phyloP scores from a whole-genome alignment of 257 asterid species.

The Schizonepeta tenuifolia region DNA sequence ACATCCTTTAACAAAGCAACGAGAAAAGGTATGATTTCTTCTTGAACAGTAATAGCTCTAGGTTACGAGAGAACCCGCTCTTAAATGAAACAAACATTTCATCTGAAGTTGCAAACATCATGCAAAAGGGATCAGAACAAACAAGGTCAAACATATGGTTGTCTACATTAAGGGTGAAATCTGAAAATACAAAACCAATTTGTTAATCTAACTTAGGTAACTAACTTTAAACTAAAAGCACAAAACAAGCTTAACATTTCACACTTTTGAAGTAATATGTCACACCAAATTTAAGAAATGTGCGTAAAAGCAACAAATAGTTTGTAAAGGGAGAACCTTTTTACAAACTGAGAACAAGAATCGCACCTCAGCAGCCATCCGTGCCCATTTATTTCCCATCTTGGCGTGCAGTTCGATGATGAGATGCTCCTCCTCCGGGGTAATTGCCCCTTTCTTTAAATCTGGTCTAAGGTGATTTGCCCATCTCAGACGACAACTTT shows the following conservation, averaged over 20 bases:
- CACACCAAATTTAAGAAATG: neutral
- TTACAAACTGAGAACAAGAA: slow-evolving; percentile 24
- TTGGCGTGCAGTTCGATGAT: slow-evolving; percentile 74
- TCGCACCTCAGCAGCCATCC: slow-evolving; percentile 87
- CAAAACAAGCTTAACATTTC: slow-evolving; percentile 1
- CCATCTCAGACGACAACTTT: slow-evolving; percentile 92
- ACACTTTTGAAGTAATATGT: neutral
- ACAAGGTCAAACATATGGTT: neutral
- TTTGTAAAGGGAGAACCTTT: neutral
- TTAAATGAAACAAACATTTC: slow-evolving; percentile 9
- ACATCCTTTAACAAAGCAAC: neutral
- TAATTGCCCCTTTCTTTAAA: slow-evolving; percentile 72
- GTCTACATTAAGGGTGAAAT: neutral
- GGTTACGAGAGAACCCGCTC: slow-evolving; percentile 12
- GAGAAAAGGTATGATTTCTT: neutral
- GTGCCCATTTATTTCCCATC: slow-evolving; percentile 89
- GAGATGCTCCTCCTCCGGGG: slow-evolving; percentile 69
- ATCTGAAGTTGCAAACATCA: neutral
- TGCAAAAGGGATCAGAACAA: neutral
- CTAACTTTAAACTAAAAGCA: neutral
- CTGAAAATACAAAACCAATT: neutral
- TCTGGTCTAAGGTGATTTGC: slow-evolving; percentile 84
- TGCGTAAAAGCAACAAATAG: neutral
- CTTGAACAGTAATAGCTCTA: slow-evolving; percentile 5
- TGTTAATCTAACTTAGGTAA: neutral